Evolutionary conservation across 108 stramenopile species (phyloP).

Genomic region (Aurantiochytrium sp.): DNA sequence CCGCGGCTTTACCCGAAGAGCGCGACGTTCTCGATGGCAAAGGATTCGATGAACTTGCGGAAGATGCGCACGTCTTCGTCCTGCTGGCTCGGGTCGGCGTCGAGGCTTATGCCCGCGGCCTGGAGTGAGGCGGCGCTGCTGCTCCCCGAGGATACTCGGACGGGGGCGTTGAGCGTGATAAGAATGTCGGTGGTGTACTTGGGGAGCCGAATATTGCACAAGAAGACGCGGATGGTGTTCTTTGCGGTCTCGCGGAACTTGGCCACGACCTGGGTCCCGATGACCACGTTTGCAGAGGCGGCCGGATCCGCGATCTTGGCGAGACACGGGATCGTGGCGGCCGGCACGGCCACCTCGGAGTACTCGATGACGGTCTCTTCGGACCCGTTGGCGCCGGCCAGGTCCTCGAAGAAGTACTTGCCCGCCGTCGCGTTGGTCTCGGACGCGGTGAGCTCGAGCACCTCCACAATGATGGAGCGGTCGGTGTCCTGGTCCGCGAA

Average conservation of each 20-base stretch:
- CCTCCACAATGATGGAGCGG: conserved; percentile 24
- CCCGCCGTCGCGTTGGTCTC: not conserved
- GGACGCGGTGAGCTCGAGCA: not conserved
- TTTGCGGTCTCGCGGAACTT: not conserved
- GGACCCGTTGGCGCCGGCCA: conserved; percentile 28
- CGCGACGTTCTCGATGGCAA: not conserved
- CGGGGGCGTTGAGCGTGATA: not conserved
- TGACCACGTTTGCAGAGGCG: not conserved
- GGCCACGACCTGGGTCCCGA: not conserved
- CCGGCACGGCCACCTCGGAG: not conserved
- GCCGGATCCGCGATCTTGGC: not conserved
- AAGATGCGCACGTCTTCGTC: not conserved
- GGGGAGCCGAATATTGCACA: conserved; percentile 7
- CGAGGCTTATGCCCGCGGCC: not conserved
- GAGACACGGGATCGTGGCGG: not conserved
- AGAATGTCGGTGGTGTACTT: not conserved
- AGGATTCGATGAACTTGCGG: not conserved
- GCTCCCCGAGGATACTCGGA: not conserved
- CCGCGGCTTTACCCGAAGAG: too few relatives aligned
- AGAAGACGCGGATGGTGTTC: not conserved
- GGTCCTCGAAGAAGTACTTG: conserved; percentile 32
- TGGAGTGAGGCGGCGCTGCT: not conserved
- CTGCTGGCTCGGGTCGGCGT: not conserved
- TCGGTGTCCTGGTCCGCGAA: conserved; percentile 13
- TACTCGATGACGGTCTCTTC: not conserved